Evolutionary conservation across 1,284 basidiomycete species (phyloP).

Genomic region (Ustilago tritici): DNA sequence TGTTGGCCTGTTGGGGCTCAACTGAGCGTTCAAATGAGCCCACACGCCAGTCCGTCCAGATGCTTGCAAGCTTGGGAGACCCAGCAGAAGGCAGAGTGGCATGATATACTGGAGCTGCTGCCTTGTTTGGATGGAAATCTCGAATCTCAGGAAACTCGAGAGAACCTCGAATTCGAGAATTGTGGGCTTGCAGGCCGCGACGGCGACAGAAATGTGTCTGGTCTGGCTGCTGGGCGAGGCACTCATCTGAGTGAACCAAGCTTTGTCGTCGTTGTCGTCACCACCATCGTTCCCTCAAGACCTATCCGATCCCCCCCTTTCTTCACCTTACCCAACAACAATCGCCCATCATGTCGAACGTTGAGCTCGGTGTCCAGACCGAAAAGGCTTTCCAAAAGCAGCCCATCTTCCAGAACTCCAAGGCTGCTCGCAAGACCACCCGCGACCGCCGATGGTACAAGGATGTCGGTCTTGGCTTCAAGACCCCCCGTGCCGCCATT

Average conservation of each 20-base stretch:
- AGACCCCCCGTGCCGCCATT: slow-evolving; percentile 93
- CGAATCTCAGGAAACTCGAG: slow-evolving; percentile 7
- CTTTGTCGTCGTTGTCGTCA: slow-evolving; percentile 39
- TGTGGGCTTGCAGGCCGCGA: no score
- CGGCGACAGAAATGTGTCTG: slow-evolving; percentile 2
- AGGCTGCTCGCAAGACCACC: slow-evolving; percentile 88
- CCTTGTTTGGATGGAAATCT: slow-evolving; percentile 3
- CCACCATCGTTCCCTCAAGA: slow-evolving; percentile 43
- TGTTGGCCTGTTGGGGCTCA: background rate
- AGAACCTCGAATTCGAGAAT: slow-evolving; percentile 10
- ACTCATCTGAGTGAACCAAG: slow-evolving; percentile 14
- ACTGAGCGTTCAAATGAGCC: background rate
- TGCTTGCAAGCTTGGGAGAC: background rate
- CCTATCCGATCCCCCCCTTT: slow-evolving; percentile 22
- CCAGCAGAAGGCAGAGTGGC: background rate
- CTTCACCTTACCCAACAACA: slow-evolving; percentile 36
- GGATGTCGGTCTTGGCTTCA: slow-evolving; percentile 71
- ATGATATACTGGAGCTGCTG: slow-evolving; percentile 4
- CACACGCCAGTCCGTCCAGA: background rate
- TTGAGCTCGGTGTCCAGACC: slow-evolving; percentile 68
- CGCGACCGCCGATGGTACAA: slow-evolving; percentile 99
- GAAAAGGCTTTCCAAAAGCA: slow-evolving; percentile 83
- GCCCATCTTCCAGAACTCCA: slow-evolving; percentile 97
- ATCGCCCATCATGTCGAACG: slow-evolving; percentile 66
- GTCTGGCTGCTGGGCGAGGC: background rate